Evolutionary conservation across 148 eudicot genomes (phyloP), one percentile per base, ranked within the genome.

Genomic region (Silene conica): DNA sequence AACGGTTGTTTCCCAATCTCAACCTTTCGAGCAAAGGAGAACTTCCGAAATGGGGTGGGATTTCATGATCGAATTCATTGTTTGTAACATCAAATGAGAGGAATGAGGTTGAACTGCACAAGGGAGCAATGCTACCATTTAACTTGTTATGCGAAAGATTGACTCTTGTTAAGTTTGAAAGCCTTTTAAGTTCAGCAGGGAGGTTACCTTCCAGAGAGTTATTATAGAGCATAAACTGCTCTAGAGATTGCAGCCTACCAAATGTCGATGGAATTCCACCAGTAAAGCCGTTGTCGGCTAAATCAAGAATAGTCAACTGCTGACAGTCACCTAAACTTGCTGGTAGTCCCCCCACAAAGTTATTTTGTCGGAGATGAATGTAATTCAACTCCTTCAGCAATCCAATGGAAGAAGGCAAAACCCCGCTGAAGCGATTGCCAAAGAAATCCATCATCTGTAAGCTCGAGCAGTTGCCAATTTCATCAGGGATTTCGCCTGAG

Each of bases 381-480:
- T 92, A 86, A 67, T 83, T 85, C 80, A 95, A 77, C 54, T 84
- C 76, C 80, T 84, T 80, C 5, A 95, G 77, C 72, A 76, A 69
- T 31, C 97, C 99, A 59, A 92, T 54, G 31, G 90, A 81, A 22
- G 76, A 22, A 15, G 96, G 99, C n/a, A 95, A 80, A 2, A 16
- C 46, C 34, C 96, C 99, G 0, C 73, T 59, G 67, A 95, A 95
- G 12, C 76, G 89, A 73, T 95, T 95, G 5, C 99, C 99, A 54
- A 79, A 95, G 69, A 95, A 90, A 82, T 95, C 99, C 22, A 95
- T 65, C 97, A 88, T 89, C 60, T 90, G 90, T 82, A 95, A 80
- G 77, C 92, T 84, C 22, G 99, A 87, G 79, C 99, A 95, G 78
- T 95, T 95, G n/a, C 97, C 96, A 31, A 95, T 87, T 74, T 92